Evolutionary conservation across 192 early-diverging fungal species (phyloP), one percentile per base, ranked within the genome.

Genomic region (Entomortierella lignicola): DNA sequence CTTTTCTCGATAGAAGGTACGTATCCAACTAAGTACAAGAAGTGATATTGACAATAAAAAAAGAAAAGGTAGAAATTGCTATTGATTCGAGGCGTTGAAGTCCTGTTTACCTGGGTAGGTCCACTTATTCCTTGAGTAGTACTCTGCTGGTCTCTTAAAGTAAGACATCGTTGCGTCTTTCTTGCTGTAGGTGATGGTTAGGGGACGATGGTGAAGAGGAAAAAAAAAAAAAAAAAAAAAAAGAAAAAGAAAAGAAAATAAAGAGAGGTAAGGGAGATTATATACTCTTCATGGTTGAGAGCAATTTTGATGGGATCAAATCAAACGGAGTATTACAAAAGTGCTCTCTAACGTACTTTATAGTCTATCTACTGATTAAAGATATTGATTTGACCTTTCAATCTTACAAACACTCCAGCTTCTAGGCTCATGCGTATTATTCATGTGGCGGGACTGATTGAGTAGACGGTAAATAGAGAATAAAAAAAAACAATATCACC

Each of bases 61-160:
- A 25, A 29, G 23, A 25, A 17, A 39, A 26, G 42, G 17, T 8
- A 18, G 52, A 42, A 39, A 41, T 26, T n/a, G 53, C 31, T 37
- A 57, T 29, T 34, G 4, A 29, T 54, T 54, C 52, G 27, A 8
- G 1, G 27, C 10, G 4, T 37, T 5, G 52, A 5, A 29, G 26
- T 30, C 52, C 44, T 47, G 44, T 59, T 54, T 74, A 74, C 72
- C 72, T 66, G 72, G 72, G 55, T 74, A 74, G 17, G 63, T 62
- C 72, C 72, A 74, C 21, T 61, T 63, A 39, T 63, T 66, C 52
- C 72, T 57, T 41, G 55, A 21, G 48, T 74, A 74, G 58, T 61
- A 66, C 43, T 74, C 72, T 66, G 44, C 15, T 26, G 72, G 72
- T 20, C 72, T 56, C 63, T 60, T 66, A 52, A 74, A 74, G 59